Evolutionary conservation across 2,329 filamentous ascomycete species (phyloP).

Genomic region (Aspergillus transmontanensis): DNA sequence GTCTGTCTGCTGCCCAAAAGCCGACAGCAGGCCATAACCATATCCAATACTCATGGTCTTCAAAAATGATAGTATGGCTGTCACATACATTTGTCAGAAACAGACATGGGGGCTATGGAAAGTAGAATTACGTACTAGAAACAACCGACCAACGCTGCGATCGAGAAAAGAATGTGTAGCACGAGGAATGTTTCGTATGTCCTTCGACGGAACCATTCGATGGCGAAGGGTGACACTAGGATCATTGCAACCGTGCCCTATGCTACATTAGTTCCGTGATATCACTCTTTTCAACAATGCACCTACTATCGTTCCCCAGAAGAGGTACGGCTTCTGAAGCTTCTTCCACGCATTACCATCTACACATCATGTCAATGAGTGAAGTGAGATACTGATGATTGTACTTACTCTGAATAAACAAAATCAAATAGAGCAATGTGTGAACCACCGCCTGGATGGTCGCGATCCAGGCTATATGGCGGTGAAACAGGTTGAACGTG

Average conservation of each 20-base stretch:
- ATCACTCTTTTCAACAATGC: background rate
- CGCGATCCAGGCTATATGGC: constrained; percentile 65
- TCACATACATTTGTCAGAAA: background rate
- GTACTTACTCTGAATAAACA: constrained; percentile 31
- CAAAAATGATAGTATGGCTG: constrained; percentile 53
- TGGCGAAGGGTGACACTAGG: constrained; percentile 46
- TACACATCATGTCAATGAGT: constrained; percentile 1
- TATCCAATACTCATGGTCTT: constrained; percentile 49
- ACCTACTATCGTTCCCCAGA: constrained; percentile 34
- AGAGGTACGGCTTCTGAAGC: constrained; percentile 30
- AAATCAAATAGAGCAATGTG: constrained; percentile 59
- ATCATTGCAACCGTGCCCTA: constrained; percentile 45
- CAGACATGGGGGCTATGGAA: no score
- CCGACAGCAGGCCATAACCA: constrained; percentile 55
- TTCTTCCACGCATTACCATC: constrained; percentile 30
- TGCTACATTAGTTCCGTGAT: background rate
- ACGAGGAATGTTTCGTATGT: constrained; percentile 49
- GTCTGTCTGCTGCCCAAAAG: constrained; percentile 54
- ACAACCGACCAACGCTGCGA: constrained; percentile 48
- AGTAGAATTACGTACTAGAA: constrained; percentile 46
- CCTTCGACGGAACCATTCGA: constrained; percentile 48
- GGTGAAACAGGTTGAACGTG: constrained; percentile 68
- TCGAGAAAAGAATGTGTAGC: constrained; percentile 42
- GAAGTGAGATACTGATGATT: background rate
- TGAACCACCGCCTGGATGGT: constrained; percentile 66